A percentile compares a stretch with the other conserved stretches of the same genome.
Conservation (phyloP, 2,329 filamentous ascomycete genomes). For the Colletotrichum spinosum region DNA sequence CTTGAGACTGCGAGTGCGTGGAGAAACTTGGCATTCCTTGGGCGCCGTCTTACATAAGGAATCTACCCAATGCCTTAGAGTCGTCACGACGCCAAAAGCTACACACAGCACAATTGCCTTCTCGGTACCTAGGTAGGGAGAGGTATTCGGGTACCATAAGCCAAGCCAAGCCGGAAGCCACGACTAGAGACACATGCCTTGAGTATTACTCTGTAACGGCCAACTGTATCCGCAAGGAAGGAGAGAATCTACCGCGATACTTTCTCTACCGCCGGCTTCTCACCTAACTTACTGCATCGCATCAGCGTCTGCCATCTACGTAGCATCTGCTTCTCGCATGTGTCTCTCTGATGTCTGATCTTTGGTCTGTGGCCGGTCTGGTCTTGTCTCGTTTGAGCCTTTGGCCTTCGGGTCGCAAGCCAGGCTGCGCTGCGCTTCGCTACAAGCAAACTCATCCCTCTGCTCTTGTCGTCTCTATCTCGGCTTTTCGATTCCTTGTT, state of each 20-base stretch:
- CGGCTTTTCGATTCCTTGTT: conserved; percentile 18
- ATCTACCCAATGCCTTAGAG: not conserved
- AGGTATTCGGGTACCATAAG: no score
- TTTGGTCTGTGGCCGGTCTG: conserved; percentile 2
- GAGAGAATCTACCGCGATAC: no score
- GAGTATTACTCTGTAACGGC: no score
- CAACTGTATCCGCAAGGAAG: no score
- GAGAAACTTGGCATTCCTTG: conserved; percentile 4
- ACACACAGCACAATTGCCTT: no score
- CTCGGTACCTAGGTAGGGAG: no score
- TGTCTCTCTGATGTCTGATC: not conserved
- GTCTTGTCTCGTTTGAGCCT: conserved; percentile 11
- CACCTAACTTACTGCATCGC: not conserved
- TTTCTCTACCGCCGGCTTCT: no score
- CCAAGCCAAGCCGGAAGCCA: conserved; percentile 5
- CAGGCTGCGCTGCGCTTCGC: not conserved
- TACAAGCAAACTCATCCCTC: conserved; percentile 35
- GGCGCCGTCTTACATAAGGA: no score
- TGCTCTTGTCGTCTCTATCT: conserved; percentile 30
- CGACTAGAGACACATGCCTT: no score
- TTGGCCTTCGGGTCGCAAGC: not conserved
- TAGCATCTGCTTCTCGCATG: not conserved
- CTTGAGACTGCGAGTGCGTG: conserved; percentile 16
- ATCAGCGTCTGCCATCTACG: conserved; percentile 7
- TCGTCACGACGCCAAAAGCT: no score